A percentile compares a stretch with the other conserved stretches of the same genome.
phyloP scores from a whole-genome alignment of 495 filamentous ascomycete genomes.

The Neurospora sp. region DNA sequence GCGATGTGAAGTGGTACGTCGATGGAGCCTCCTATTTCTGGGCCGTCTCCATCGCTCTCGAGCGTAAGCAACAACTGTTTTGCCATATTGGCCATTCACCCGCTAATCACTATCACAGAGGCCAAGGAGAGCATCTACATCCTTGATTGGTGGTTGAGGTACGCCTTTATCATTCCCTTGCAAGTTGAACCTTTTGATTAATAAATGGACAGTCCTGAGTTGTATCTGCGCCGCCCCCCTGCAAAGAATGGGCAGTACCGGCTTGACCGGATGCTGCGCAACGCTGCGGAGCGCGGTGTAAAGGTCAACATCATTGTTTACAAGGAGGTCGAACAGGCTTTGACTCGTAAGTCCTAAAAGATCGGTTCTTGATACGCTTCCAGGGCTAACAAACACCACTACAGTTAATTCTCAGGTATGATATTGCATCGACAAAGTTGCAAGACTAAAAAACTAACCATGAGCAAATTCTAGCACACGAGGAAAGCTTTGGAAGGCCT shows the following conservation, averaged over 20 bases:
- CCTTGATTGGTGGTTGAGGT: conserved; percentile 83
- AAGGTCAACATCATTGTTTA: conserved; percentile 87
- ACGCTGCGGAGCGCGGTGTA: conserved; percentile 81
- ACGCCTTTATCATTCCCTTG: background rate
- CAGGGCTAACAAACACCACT: background rate
- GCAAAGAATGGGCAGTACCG: conserved; percentile 75
- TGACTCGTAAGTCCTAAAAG: conserved; percentile 58
- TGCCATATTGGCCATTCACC: background rate
- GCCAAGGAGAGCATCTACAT: conserved; percentile 85
- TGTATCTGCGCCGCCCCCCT: conserved; percentile 82
- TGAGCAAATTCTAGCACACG: conserved; percentile 48
- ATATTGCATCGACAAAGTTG: background rate
- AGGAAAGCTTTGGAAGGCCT: conserved; percentile 70
- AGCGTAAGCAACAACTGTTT: conserved; percentile 29
- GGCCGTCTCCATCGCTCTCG: conserved; percentile 76
- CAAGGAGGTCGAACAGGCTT: conserved; percentile 81
- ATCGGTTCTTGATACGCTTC: background rate
- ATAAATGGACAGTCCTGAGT: conserved; percentile 47
- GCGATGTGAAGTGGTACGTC: conserved; percentile 91
- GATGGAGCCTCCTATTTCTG: conserved; percentile 89
- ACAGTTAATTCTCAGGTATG: conserved; percentile 55
- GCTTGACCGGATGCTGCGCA: conserved; percentile 78
- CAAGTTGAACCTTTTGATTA: background rate
- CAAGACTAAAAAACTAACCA: background rate
- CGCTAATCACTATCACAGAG: conserved; percentile 28